Base-by-base conservation (phyloP, 1,284 basidiomycete genomes). In the Naganishia albida region DNA sequence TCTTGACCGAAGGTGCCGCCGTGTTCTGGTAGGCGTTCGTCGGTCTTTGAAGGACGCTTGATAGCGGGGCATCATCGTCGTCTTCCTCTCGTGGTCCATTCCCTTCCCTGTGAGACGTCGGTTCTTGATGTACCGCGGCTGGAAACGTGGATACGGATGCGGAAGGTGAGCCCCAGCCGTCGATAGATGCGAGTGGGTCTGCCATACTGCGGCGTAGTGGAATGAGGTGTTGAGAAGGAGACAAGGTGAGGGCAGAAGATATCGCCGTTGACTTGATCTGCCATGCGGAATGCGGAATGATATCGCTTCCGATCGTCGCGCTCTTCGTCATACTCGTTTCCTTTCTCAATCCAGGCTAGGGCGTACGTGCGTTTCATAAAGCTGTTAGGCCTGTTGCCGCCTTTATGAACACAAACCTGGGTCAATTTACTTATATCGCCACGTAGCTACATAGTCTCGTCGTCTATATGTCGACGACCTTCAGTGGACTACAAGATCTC, bases 101-200 rank as follows among this genome's bases (percentile, higher is more conserved):
- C 26, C 8, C 25, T 16, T 30, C 60, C 25, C 38, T 23, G n/a
- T 53, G n/a, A 12, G 20, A 20, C 4, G 28, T n/a, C n/a, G 34
- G 28, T 20, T 16, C 34, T 44, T 49, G 52, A 8, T 53, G 38
- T 12, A 4, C 42, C 12, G 16, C 28, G 49, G 3, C 42, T 34
- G 55, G 55, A 40, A 50, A 55, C 38, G 48, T 28, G n/a, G 55
- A 38, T 38, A 50, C 57, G 39, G 57, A 54, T 39, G 46, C 62
- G 7, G 54, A 50, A 18, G 63, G 46, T 13, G 49, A 51, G 18
- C 63, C 55, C 63, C 63, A 65, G 25, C 46, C 63, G 25, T 65
- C 54, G 25, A 65, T 64, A 34, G 43, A 50, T 2, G 63, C 63
- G 13, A 64, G 30, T 18, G 63, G 63, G 26, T 64, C 63, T 34